Conservation (phyloP, 208 protist genomes). For the Trypanosoma avium region DNA sequence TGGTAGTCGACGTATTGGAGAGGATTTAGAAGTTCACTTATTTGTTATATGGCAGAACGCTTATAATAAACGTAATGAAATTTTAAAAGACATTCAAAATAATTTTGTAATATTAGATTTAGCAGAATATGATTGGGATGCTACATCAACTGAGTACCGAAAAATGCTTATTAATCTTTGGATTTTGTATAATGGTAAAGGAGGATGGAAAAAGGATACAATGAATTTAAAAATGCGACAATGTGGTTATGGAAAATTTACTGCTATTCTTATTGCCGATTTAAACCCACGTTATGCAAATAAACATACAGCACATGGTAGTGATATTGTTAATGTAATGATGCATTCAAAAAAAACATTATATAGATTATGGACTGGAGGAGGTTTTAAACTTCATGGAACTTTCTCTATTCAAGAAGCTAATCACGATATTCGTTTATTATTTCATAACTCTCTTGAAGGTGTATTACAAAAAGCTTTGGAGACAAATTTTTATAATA, state of each 20-base stretch:
- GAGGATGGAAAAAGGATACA: constrained; percentile 14
- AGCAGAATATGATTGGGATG: constrained; percentile 13
- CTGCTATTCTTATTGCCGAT: constrained; percentile 25
- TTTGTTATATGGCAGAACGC: constrained; percentile 32
- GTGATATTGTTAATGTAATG: constrained; percentile 23
- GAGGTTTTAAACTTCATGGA: constrained; percentile 30
- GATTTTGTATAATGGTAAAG: constrained; percentile 33
- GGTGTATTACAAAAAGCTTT: not conserved
- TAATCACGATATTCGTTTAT: constrained; percentile 24
- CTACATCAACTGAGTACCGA: not conserved
- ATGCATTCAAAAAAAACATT: constrained; percentile 21
- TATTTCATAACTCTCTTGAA: constrained; percentile 13
- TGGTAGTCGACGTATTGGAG: not conserved
- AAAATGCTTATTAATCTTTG: constrained; percentile 19
- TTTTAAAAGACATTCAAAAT: constrained; percentile 20
- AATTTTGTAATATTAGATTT: constrained; percentile 18
- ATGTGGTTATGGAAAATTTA: constrained; percentile 21
- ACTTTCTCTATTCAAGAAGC: constrained; percentile 25
- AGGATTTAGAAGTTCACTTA: constrained; percentile 23
- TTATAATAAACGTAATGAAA: not conserved
- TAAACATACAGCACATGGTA: constrained; percentile 20
- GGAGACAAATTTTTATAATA: not conserved
- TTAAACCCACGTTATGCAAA: constrained; percentile 10
- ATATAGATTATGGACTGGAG: constrained; percentile 27
- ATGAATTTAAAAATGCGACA: constrained; percentile 26